Evolutionary conservation across 371 early-diverging fungal genomes (phyloP), one percentile per base, ranked within the genome.

Genomic region (Mucor piriformis): DNA sequence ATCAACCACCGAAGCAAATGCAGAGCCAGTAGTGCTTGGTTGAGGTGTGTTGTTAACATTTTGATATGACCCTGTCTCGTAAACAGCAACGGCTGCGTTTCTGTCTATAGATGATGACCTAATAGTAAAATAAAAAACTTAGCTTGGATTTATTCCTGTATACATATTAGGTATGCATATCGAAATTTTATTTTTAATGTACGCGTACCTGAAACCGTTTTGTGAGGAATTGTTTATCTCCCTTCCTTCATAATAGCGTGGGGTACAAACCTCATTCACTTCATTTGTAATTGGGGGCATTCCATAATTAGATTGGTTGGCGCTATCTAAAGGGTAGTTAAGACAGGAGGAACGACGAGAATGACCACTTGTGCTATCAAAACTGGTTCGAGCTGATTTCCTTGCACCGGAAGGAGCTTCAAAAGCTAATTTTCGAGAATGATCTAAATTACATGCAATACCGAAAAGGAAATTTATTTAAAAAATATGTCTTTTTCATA

Each of bases 391-490:
- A 13, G 54, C 32, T 32, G 40, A 54, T 18, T 55, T 55, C 21
- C 50, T 58, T n/a, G 29, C 18, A 33, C 50, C 32, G 5, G 25
- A 25, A 27, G 13, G 35, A 3, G 43, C 40, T 38, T 58, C 58
- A 50, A 50, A 50, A 29, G 50, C 50, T 1, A 42, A 20, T 42
- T 50, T 58, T 58, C 58, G 38, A 37, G 57, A 57, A 57, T 47
- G 49, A 50, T 58, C 58, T 21, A 49, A 15, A 15, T n/a, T 46
- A 46, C 35, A 57, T 42, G 42, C 42, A 16, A 23, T 34, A 2
- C 29, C 7, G 29, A 54, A 42, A 54, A 54, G 43, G 54, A 54
- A 42, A 54, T 42, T 40, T 42, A 8, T 18, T 42, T 42, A 42
- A 18, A 15, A 38, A 15, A 1, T 18, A 18, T 18, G 18, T 42